phyloP scores from a whole-genome alignment of 2,329 filamentous ascomycete genomes.

The Aspergillus sp. region DNA sequence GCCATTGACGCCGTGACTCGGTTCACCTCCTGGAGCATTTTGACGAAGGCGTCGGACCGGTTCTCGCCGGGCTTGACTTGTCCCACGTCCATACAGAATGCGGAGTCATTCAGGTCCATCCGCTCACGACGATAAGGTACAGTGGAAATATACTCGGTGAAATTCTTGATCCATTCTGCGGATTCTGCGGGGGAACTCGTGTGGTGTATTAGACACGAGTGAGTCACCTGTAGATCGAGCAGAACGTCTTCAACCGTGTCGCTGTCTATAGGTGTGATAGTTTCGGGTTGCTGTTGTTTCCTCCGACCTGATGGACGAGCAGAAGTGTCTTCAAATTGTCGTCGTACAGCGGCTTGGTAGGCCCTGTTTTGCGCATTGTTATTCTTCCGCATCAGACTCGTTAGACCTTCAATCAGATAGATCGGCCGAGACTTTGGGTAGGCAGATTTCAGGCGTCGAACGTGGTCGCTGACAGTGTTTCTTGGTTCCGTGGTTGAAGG shows the following conservation, averaged over 20 bases:
- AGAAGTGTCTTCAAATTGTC: slow-evolving; percentile 39
- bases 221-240: slow-evolving; percentile 67
- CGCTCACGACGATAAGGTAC: slow-evolving; percentile 65
- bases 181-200: slow-evolving; percentile 63
- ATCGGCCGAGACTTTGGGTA: slow-evolving; percentile 61
- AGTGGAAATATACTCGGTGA: slow-evolving; percentile 77
- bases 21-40: slow-evolving; percentile 74
- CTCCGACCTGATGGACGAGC: slow-evolving; percentile 31
- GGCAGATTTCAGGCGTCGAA: slow-evolving; percentile 56
- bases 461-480: slow-evolving; percentile 55
- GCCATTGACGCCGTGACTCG: slow-evolving; percentile 73
- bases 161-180: slow-evolving; percentile 70
- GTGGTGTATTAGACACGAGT: slow-evolving; percentile 70
- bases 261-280: slow-evolving; percentile 61
- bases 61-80: slow-evolving; percentile 72
- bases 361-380: slow-evolving; percentile 66
- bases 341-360: slow-evolving; percentile 66
- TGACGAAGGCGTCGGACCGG: slow-evolving; percentile 66
- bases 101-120: slow-evolving; percentile 51
- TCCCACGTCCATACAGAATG: slow-evolving; percentile 78
- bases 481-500: slow-evolving; percentile 21
- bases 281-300: slow-evolving; percentile 36
- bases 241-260: slow-evolving; percentile 71
- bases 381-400: slow-evolving; percentile 68
- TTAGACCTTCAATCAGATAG: slow-evolving; percentile 72